phyloP scores from a whole-genome alignment of 108 stramenopile genomes.

The Cyclotella cryptica region DNA sequence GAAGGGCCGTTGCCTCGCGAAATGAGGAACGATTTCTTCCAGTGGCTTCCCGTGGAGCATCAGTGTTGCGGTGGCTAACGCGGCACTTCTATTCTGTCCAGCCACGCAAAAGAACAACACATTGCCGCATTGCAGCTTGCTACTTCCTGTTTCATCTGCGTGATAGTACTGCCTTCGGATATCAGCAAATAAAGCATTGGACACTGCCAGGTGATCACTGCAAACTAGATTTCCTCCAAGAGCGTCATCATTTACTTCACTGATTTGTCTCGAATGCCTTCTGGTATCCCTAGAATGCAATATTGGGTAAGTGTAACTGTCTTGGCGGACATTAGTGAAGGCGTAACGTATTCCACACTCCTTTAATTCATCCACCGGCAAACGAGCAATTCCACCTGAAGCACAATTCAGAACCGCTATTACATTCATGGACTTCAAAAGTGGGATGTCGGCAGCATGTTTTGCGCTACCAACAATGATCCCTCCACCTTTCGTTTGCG shows the following conservation, averaged over 20 bases:
- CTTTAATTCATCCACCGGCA: conserved; percentile 72
- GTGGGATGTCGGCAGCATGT: conserved; percentile 66
- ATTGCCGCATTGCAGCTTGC: conserved; percentile 40
- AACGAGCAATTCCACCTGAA: conserved; percentile 69
- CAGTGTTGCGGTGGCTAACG: conserved; percentile 60
- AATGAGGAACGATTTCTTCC: conserved; percentile 55
- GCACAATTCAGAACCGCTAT: conserved; percentile 83
- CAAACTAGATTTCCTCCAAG: conserved; percentile 30
- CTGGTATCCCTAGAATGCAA: conserved; percentile 62
- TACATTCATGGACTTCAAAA: conserved; percentile 60
- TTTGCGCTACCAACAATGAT: conserved; percentile 71
- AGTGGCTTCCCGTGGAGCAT: conserved; percentile 65
- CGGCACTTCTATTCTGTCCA: conserved; percentile 70
- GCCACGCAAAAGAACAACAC: conserved; percentile 82
- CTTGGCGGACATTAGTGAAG: conserved; percentile 79
- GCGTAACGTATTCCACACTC: conserved; percentile 67
- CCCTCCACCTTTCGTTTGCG: conserved; percentile 36
- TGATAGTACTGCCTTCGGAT: conserved; percentile 31
- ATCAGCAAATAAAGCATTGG: conserved; percentile 62
- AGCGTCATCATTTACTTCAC: conserved; percentile 1
- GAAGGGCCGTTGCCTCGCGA: conserved; percentile 63
- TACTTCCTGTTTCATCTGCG: neutral
- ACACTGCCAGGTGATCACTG: conserved; percentile 66
- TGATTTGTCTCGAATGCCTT: conserved; percentile 14
- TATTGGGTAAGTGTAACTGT: conserved; percentile 72